Evolutionary conservation across 345 rosid species (phyloP).

Genomic region (Mallotus nudiflorus): DNA sequence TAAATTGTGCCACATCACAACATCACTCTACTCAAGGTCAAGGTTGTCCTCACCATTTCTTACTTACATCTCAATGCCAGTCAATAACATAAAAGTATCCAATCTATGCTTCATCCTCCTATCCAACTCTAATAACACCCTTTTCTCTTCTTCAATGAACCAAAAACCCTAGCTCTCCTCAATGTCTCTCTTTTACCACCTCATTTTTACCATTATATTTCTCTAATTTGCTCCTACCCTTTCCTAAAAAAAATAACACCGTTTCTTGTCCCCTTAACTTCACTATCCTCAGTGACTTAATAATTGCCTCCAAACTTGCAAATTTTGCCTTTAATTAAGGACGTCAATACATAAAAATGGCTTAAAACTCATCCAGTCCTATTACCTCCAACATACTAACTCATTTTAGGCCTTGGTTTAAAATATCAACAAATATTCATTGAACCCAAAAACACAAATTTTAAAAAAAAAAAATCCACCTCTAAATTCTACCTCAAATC

Average conservation of each 20-base stretch:
- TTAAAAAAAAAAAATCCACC: too few species aligned
- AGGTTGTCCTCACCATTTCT: too few species aligned
- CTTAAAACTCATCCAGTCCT: conserved; percentile 70
- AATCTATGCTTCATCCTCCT: too few species aligned
- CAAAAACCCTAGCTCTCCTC: conserved; percentile 2
- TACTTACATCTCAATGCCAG: too few species aligned
- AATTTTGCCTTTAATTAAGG: conserved; percentile 16
- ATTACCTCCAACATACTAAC: conserved; percentile 50
- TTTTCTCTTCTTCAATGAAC: conserved; percentile 4
- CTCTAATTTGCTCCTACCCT: conserved; percentile 4
- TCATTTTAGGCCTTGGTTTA: too few species aligned
- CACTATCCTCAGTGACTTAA: conserved; percentile 40
- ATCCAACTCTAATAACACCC: neutral
- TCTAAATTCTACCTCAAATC: too few species aligned
- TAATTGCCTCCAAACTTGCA: conserved; percentile 16
- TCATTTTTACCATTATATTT: conserved; percentile 8
- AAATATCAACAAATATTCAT: too few species aligned
- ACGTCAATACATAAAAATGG: conserved; percentile 66
- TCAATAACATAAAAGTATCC: too few species aligned
- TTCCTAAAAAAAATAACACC: conserved; percentile 28
- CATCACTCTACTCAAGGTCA: neutral
- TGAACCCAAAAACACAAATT: too few species aligned
- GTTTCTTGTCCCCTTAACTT: conserved; percentile 74
- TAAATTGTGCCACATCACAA: neutral
- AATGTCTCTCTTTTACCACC: conserved; percentile 35